Percentiles rank a stretch among this genome's conserved stretches.
These are phyloP conservation scores for Fistulifera pelliculosa DNA, from an alignment of 108 stramenopile species.

Conservation along the genomic window DNA sequence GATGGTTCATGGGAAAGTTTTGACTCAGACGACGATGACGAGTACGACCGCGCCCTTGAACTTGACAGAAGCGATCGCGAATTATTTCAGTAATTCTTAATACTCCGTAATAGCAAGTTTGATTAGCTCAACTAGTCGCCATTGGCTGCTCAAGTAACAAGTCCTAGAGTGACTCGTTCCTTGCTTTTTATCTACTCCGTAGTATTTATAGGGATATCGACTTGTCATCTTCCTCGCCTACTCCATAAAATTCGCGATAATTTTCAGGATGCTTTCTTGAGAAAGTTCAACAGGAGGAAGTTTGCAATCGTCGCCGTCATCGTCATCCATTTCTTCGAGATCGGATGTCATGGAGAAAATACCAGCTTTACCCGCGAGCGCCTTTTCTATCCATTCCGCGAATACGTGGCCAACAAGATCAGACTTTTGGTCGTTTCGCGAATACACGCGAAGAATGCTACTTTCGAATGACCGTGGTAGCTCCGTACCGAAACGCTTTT, in stretches of 20 bases:
- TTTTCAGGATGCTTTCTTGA: constrained; percentile 22
- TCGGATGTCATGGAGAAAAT: constrained; percentile 3
- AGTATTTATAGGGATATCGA: no score
- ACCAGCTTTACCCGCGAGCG: neutral
- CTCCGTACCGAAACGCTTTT: neutral
- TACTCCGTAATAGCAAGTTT: no score
- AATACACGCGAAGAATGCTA: constrained; percentile 37
- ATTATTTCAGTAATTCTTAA: no score
- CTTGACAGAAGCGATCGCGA: no score
- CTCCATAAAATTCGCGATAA: constrained; percentile 1
- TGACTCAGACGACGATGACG: constrained; percentile 29
- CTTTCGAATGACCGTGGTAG: constrained; percentile 25
- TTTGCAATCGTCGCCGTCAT: constrained; percentile 1
- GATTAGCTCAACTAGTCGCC: no score
- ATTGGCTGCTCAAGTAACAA: no score
- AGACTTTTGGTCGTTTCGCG: constrained; percentile 25
- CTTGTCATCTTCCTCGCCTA: neutral
- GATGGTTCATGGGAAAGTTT: constrained; percentile 51
- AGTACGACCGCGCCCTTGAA: no score
- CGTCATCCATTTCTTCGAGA: neutral
- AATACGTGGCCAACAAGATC: constrained; percentile 35
- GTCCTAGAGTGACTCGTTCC: no score
- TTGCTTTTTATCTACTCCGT: no score
- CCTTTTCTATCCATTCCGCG: constrained; percentile 18
- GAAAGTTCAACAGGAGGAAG: constrained; percentile 14